Conservation (phyloP, 2,329 filamentous ascomycete species). For the Exserohilum rostratum region DNA sequence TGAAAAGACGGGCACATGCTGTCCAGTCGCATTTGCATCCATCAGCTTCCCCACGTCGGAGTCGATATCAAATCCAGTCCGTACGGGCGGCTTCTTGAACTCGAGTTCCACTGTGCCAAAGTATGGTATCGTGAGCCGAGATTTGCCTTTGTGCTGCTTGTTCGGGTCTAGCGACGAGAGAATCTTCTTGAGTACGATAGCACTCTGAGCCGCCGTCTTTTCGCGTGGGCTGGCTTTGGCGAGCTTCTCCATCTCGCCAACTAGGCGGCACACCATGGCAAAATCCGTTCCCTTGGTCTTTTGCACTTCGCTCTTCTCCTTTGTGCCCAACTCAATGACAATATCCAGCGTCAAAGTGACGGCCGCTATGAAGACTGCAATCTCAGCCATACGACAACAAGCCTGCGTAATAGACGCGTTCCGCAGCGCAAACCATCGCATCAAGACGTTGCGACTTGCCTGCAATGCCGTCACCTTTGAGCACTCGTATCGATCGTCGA, state of each 20-base stretch:
- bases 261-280: slow-evolving; percentile 44
- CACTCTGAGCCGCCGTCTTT: slow-evolving; percentile 42
- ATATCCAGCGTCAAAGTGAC: slow-evolving; percentile 46
- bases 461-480: slow-evolving; percentile 44
- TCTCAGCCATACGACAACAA: slow-evolving; percentile 42
- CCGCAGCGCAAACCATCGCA: slow-evolving; percentile 47
- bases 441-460: slow-evolving; percentile 43
- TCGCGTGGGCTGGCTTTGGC: slow-evolving; percentile 39
- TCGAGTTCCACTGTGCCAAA: slow-evolving; percentile 44
- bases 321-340: slow-evolving; percentile 43
- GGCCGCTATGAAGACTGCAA: slow-evolving; percentile 44
- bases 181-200: slow-evolving; percentile 43
- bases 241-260: slow-evolving; percentile 46
- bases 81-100: slow-evolving; percentile 33
- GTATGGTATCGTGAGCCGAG: slow-evolving; percentile 39
- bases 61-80: slow-evolving; percentile 40
- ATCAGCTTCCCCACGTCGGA: slow-evolving; percentile 37
- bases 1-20: slow-evolving; percentile 41
- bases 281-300: slow-evolving; percentile 44
- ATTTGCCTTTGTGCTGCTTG: slow-evolving; percentile 26
- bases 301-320: slow-evolving; percentile 42
- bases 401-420: slow-evolving; percentile 45
- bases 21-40: slow-evolving; percentile 27
- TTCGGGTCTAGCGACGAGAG: slow-evolving; percentile 40
- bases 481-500: slow-evolving; percentile 43